Base-by-base conservation (phyloP, 2,329 filamentous ascomycete species). In the Penicillium sp. region DNA sequence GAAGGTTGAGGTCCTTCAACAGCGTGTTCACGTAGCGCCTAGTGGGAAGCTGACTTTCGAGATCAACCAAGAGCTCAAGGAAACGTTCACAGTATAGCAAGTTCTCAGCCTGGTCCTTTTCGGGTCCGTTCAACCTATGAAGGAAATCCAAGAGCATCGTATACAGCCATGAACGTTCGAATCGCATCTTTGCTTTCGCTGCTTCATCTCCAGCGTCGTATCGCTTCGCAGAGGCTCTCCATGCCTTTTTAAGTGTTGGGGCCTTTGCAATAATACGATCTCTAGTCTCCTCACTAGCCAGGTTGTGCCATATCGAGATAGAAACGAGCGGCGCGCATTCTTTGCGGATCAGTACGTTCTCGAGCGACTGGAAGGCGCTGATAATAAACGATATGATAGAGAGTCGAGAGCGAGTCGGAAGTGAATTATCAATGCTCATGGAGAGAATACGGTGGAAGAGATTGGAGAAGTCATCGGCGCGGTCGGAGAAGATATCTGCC, bases 271-370 rank as follows among this genome's bases (percentile, higher is more conserved):
- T 81, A 54, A 87, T 84, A 34, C 79, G 79, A 53, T 96, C 90
- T 64, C 91, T 85, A 61, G 87, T 84, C 57, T 83, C 82, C 34
- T 95, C 91, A 55, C 84, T 89, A 31, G 90, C 89, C 38, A 99
- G 78, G 70, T 96, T 95, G 69, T 97, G 91, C 94, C 94, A 99
- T 67, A 94, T 91, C 1, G 90, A 88, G 66, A 99, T 96, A 13
- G 92, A 94, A 21, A 99, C 93, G 50, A 99, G 79, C 2, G 95
- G 91, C 7, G 93, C 94, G 75, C 94, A 97, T 79, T 99, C 94
- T 74, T 97, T 97, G 61, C 94, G 87, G 49, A 99, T 90, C 55
- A 96, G 84, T 38, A 85, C 84, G 70, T 87, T 92, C 72, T 99
- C 95, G 33, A 99, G 81, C 46, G 92, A 97, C 74, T 97, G 92